Conservation (phyloP, 1,284 basidiomycete genomes). For the Melampsora medusae region DNA sequence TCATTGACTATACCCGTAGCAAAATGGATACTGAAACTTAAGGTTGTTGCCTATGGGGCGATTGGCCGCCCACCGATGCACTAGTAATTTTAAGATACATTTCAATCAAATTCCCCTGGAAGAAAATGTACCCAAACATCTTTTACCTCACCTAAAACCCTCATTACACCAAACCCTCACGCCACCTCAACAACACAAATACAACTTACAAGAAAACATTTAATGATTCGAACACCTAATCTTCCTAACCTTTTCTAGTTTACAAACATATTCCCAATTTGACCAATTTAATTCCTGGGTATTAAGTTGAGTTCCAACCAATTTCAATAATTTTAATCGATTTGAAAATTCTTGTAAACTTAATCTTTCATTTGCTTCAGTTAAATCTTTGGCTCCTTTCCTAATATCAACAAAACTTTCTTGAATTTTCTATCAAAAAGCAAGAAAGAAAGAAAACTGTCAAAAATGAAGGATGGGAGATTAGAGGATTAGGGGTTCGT, state of each 20-base stretch:
- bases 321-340: slow-evolving; percentile 18
- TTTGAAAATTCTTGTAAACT: slow-evolving; percentile 31
- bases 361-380: slow-evolving; percentile 36
- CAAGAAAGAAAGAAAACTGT: background rate
- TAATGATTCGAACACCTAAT: background rate
- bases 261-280: slow-evolving; percentile 38
- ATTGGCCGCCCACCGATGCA: too few relatives aligned
- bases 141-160: too few relatives aligned
- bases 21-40: too few relatives aligned
- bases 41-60: too few relatives aligned
- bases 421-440: slow-evolving; percentile 43
- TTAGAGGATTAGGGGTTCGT: too few relatives aligned
- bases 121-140: too few relatives aligned
- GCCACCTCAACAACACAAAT: too few relatives aligned
- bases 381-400: slow-evolving; percentile 3
- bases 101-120: too few relatives aligned
- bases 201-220: too few relatives aligned
- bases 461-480: background rate
- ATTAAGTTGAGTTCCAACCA: slow-evolving; percentile 11
- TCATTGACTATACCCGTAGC: too few relatives aligned
- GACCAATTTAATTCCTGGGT: slow-evolving; percentile 15
- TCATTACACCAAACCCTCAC: too few relatives aligned
- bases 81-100: too few relatives aligned
- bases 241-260: slow-evolving; percentile 38
- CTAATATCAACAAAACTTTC: slow-evolving; percentile 33